Percentiles rank a stretch among this genome's conserved stretches.
Conservation (phyloP, 306 rosid species). For the Lupinus albus region DNA sequence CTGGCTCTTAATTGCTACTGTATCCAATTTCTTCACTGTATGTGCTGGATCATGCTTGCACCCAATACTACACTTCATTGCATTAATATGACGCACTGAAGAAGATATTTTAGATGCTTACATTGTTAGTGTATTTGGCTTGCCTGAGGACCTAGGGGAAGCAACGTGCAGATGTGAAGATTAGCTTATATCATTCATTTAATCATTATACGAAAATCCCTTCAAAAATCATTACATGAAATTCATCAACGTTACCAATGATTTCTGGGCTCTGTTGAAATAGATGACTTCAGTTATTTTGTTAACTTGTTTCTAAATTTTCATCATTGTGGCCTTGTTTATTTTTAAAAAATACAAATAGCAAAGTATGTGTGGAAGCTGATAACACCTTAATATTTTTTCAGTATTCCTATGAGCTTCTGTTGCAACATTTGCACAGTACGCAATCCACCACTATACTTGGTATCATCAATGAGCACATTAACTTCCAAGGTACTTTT, state of each 20-base stretch:
- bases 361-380: not conserved
- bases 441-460: slow-evolving; percentile 78
- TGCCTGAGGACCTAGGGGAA: slow-evolving; percentile 11
- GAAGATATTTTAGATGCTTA: not conserved
- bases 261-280: not conserved
- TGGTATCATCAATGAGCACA: slow-evolving; percentile 88
- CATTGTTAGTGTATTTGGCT: slow-evolving; percentile 26
- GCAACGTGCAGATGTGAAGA: slow-evolving; percentile 18
- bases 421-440: slow-evolving; percentile 84
- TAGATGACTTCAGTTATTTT: not conserved
- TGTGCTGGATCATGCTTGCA: not conserved
- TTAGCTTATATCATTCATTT: slow-evolving; percentile 20
- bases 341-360: not conserved
- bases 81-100: not conserved
- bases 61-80: not conserved
- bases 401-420: slow-evolving; percentile 90
- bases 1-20: not conserved
- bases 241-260: not conserved
- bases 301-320: slow-evolving; percentile 16
- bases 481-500: slow-evolving; percentile 86
- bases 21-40: not conserved
- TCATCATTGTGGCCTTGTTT: not conserved
- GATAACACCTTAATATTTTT: slow-evolving; percentile 43
- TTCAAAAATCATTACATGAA: too few species aligned
- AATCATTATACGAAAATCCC: not conserved